phyloP scores from a whole-genome alignment of 768 basidiomycete species.

The Macrolepiota fuliginosa region DNA sequence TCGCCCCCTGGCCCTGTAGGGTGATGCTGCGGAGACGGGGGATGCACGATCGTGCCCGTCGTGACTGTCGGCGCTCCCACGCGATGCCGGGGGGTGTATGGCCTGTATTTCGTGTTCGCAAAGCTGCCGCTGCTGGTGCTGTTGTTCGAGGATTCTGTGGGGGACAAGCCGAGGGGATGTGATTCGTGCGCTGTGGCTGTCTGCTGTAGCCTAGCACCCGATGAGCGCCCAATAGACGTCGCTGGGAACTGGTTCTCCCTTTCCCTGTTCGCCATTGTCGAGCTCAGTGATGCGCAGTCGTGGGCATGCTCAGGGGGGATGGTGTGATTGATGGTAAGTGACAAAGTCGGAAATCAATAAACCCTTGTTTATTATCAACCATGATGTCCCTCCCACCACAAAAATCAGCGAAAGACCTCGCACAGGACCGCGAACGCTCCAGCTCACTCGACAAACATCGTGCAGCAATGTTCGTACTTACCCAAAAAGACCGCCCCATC shows the following conservation, averaged over 20 bases:
- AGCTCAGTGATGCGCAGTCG: not conserved
- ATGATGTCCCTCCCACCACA: not conserved
- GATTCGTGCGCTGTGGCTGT: conserved; percentile 54
- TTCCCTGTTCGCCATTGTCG: not conserved
- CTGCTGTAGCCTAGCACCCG: conserved; percentile 37
- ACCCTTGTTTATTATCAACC: not conserved
- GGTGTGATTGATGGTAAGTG: not conserved
- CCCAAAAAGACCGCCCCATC: conserved; percentile 19
- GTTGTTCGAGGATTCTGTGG: conserved; percentile 18
- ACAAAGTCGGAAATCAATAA: not conserved
- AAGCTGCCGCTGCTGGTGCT: not conserved
- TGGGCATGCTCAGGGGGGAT: not conserved
- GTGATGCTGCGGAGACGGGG: conserved; percentile 44
- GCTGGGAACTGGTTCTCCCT: conserved; percentile 37
- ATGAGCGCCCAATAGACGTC: conserved; percentile 51
- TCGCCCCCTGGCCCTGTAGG: conserved; percentile 30
- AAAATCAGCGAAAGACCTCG: not conserved
- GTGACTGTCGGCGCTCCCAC: conserved; percentile 36
- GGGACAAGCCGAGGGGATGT: conserved; percentile 50
- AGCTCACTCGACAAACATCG: conserved; percentile 15
- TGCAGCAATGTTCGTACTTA: conserved; percentile 18
- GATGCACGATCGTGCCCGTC: conserved; percentile 47
- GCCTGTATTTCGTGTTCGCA: conserved; percentile 54
- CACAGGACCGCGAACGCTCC: not conserved
- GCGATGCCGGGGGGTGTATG: conserved; percentile 77